A percentile compares a stretch with the other conserved stretches of the same genome.
Conservation (phyloP, 495 filamentous ascomycete species). For the Aspergillus hancockii region DNA sequence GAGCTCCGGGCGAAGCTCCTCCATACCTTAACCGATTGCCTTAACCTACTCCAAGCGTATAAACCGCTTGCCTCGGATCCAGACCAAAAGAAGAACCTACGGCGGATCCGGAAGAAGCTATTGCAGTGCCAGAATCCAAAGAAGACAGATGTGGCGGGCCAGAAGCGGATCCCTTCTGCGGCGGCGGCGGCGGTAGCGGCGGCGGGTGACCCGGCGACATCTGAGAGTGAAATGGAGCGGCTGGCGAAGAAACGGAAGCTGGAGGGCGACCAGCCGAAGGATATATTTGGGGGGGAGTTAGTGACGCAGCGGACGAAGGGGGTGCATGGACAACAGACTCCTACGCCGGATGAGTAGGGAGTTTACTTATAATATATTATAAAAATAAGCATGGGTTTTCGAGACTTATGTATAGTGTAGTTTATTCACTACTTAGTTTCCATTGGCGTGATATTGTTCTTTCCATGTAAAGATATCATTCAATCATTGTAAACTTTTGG, state of each 20-base stretch:
- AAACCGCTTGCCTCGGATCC: constrained; percentile 43
- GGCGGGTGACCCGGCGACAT: constrained; percentile 27
- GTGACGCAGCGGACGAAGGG: constrained; percentile 40
- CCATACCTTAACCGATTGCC: constrained; percentile 43
- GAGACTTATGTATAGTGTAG: background rate
- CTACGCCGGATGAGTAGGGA: background rate
- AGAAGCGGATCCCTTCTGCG: constrained; percentile 39
- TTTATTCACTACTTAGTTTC: background rate
- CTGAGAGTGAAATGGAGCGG: constrained; percentile 45
- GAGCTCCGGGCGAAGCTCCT: constrained; percentile 46
- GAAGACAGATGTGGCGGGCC: constrained; percentile 45
- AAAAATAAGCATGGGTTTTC: background rate
- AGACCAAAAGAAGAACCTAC: constrained; percentile 54
- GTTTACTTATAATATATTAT: background rate
- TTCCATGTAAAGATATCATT: background rate
- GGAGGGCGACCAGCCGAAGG: constrained; percentile 32
- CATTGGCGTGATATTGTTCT: background rate
- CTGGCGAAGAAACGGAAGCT: constrained; percentile 48
- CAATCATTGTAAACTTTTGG: background rate
- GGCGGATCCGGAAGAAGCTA: constrained; percentile 68
- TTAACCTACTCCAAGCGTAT: constrained; percentile 37
- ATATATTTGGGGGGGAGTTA: constrained; percentile 46
- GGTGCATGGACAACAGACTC: background rate
- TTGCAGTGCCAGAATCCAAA: constrained; percentile 76
- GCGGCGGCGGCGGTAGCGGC: constrained; percentile 19